These are phyloP conservation scores for Syzygium aqueum DNA, from an alignment of 345 rosid genomes.

Conservation along the genomic window DNA sequence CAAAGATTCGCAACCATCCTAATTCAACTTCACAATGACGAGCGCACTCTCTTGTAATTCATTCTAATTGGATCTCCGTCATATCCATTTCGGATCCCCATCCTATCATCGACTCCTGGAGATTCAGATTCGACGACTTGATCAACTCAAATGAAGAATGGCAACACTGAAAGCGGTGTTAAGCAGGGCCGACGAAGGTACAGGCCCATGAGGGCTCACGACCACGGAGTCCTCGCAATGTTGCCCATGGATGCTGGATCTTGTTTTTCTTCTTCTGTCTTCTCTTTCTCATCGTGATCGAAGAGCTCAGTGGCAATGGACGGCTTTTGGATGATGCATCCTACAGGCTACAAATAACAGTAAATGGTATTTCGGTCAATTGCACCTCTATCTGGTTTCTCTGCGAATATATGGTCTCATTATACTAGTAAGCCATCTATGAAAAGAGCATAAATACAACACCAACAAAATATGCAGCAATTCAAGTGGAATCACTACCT, in stretches of 20 bases:
- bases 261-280: no score
- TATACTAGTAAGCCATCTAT: no score
- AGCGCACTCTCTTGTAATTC: not conserved
- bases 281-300: no score
- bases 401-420: no score
- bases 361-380: not conserved
- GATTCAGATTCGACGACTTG: fast-evolving
- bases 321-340: not conserved
- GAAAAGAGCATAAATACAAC: not conserved
- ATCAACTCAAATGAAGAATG: not conserved
- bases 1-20: not conserved
- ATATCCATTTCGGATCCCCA: not conserved
- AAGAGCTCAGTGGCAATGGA: no score
- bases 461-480: not conserved
- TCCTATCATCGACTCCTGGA: not conserved
- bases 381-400: no score
- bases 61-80: no score
- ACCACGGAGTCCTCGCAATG: fast-evolving
- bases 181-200: no score
- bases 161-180: not conserved
- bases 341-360: not conserved
- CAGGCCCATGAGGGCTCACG: not conserved
- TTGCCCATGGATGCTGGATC: not conserved
- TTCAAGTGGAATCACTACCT: not conserved
- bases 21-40: not conserved